These are phyloP conservation scores for Taiozyma sp. DNA, from an alignment of 1,139 yeast species.

Conservation along the genomic window DNA sequence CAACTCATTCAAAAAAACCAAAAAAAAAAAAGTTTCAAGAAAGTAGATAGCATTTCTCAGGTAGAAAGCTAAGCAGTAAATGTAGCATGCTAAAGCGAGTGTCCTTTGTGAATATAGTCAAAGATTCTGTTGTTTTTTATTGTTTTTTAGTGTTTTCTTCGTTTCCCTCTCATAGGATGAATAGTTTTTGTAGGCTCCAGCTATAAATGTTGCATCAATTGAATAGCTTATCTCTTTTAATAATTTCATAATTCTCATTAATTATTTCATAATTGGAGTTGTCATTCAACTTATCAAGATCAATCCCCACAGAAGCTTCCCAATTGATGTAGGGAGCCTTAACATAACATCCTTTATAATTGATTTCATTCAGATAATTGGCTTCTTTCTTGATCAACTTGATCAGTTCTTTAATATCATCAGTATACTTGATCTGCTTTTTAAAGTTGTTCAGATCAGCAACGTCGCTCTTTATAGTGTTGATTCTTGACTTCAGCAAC, in stretches of 20 bases:
- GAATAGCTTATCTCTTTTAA: slow-evolving; percentile 21
- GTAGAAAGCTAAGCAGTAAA: background rate
- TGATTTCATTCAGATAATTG: slow-evolving; percentile 21
- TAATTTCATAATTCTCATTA: slow-evolving; percentile 21
- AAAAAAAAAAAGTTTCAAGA: background rate
- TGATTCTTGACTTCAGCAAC: slow-evolving; percentile 14
- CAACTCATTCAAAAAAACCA: background rate
- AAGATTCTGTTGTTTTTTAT: background rate
- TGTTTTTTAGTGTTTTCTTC: background rate
- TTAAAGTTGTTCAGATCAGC: slow-evolving; percentile 18
- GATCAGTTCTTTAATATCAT: slow-evolving; percentile 14
- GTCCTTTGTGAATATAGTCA: background rate
- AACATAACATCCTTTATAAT: slow-evolving; percentile 19
- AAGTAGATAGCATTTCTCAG: background rate
- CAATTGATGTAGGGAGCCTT: slow-evolving; percentile 22
- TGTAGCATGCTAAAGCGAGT: background rate
- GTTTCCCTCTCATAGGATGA: no score
- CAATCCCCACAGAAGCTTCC: slow-evolving; percentile 19
- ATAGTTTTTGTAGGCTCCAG: background rate
- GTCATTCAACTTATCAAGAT: slow-evolving; percentile 10
- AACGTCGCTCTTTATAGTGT: slow-evolving; percentile 15
- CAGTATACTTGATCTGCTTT: slow-evolving; percentile 11
- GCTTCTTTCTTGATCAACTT: slow-evolving; percentile 11
- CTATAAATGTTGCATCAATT: background rate
- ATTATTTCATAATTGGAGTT: slow-evolving; percentile 11